These are phyloP conservation scores for Wickerhamiella sorbophila DNA, from an alignment of 805 yeast genomes.

Conservation along the genomic window DNA sequence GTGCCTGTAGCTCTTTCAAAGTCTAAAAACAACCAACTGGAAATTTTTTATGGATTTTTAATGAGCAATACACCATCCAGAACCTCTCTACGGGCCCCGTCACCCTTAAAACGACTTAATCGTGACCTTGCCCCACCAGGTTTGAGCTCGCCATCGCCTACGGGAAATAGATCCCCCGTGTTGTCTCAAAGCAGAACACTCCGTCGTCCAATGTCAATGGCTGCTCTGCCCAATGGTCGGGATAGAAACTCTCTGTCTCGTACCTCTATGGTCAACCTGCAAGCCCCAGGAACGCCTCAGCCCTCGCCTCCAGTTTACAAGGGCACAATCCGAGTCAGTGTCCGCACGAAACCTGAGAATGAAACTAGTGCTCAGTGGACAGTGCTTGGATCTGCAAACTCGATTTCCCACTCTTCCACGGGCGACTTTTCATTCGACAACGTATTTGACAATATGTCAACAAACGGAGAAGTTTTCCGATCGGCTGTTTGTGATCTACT, in stretches of 20 bases:
- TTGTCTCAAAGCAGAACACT: constrained; percentile 6
- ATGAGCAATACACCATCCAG: constrained; percentile 1
- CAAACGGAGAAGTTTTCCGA: constrained; percentile 49
- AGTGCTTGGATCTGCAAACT: neutral
- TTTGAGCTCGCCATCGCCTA: neutral
- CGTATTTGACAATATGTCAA: constrained; percentile 46
- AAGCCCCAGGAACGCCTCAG: neutral
- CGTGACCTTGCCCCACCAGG: constrained; percentile 1
- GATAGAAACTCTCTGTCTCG: constrained; percentile 8
- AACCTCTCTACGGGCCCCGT: neutral
- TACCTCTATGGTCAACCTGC: constrained; percentile 10
- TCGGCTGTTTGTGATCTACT: constrained; percentile 40
- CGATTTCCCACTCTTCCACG: constrained; percentile 20
- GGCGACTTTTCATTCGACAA: constrained; percentile 65
- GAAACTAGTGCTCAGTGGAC: constrained; percentile 6
- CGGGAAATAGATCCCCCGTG: constrained; percentile 9
- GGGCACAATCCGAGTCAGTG: constrained; percentile 62
- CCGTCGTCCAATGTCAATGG: constrained; percentile 17
- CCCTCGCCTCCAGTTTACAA: constrained; percentile 28
- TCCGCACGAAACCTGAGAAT: constrained; percentile 55
- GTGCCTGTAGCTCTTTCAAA: too few species aligned
- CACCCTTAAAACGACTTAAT: neutral
- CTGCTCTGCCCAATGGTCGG: constrained; percentile 4
- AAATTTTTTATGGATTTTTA: too few species aligned
- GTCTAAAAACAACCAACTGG: too few species aligned